These are phyloP conservation scores for Lachancea fermentati DNA, from an alignment of 805 yeast species.

Conservation along the genomic window DNA sequence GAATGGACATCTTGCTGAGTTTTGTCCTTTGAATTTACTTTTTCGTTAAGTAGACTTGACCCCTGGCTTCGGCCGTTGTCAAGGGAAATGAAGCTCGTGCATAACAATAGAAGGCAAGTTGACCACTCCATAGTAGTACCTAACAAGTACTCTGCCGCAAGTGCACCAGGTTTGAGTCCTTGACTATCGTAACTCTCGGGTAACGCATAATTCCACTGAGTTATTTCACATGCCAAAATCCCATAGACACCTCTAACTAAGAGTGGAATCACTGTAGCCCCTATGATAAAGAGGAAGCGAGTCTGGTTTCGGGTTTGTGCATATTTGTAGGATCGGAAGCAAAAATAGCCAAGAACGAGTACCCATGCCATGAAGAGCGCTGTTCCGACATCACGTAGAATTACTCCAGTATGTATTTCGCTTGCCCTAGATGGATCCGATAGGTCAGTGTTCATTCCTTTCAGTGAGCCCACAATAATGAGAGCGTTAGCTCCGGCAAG, in stretches of 20 bases:
- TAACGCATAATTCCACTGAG: background rate
- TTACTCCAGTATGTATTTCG: background rate
- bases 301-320: too few species aligned
- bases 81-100: slow-evolving; percentile 1
- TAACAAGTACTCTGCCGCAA: slow-evolving; percentile 7
- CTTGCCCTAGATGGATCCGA: background rate
- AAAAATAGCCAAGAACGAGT: background rate
- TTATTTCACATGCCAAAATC: too few species aligned
- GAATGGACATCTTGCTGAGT: too few species aligned
- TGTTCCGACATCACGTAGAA: slow-evolving; percentile 2
- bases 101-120: background rate
- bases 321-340: background rate
- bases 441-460: background rate
- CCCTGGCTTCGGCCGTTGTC: too few species aligned
- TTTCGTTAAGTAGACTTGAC: too few species aligned
- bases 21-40: too few species aligned
- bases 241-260: too few species aligned
- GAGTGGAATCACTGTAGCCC: too few species aligned
- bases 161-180: slow-evolving; percentile 1
- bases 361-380: slow-evolving; percentile 3
- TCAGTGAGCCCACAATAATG: slow-evolving; percentile 1
- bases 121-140: slow-evolving; percentile 10
- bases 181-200: slow-evolving; percentile 1
- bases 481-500: slow-evolving; percentile 2
- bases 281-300: too few species aligned